Evolutionary conservation across 352 stramenopile species (phyloP).

Genomic region (Globisporangium alternatum): DNA sequence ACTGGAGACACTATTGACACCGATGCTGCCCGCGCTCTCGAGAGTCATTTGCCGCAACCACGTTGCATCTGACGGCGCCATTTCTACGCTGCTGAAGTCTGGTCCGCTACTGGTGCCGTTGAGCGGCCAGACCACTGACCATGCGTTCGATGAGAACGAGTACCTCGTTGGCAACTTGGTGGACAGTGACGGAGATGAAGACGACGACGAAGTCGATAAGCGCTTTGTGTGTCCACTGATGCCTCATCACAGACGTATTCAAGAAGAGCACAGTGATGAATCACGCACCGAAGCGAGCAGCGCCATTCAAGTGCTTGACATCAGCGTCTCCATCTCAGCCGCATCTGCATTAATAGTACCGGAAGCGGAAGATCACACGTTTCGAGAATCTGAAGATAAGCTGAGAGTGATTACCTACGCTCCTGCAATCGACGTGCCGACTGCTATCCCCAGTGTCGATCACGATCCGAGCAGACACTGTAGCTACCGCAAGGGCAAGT

Average conservation of each 20-base stretch:
- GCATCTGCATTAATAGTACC: background rate
- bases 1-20: background rate
- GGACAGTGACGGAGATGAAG: background rate
- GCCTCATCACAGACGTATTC: background rate
- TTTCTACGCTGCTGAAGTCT: background rate
- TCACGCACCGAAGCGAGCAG: no score
- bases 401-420: no score
- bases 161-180: background rate
- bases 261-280: background rate
- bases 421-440: background rate
- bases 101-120: background rate
- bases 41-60: background rate
- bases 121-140: background rate
- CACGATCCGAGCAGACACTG: background rate
- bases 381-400: no score
- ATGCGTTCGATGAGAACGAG: background rate
- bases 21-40: background rate
- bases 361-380: background rate
- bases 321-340: background rate
- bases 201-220: background rate
- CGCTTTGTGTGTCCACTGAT: background rate
- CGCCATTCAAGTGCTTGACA: background rate
- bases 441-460: background rate
- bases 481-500: constrained; percentile 5
- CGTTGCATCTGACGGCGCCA: background rate